A percentile compares a stretch with the other conserved stretches of the same genome.
These are phyloP conservation scores for Kalaharituber pfeilii DNA, from an alignment of 2,329 filamentous ascomycete species.

Conservation along the genomic window DNA sequence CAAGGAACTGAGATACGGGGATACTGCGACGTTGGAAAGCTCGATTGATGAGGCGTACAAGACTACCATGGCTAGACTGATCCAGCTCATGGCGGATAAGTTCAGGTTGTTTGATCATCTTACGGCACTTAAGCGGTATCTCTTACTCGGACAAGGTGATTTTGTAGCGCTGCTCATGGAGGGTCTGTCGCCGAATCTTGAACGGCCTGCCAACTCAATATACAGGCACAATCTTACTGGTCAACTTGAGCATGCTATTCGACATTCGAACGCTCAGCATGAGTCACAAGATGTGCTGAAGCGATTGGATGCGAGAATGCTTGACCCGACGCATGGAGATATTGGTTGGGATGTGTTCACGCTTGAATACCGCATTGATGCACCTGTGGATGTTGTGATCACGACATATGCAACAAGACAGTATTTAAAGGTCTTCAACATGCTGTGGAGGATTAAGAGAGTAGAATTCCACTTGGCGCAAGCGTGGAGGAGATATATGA, in stretches of 20 bases:
- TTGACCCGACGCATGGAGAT: conserved; percentile 87
- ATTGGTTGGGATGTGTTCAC: conserved; percentile 99
- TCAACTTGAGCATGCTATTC: conserved; percentile 93
- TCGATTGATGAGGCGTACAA: conserved; percentile 97
- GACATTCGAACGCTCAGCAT: conserved; percentile 91
- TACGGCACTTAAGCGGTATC: conserved; percentile 79
- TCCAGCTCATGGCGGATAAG: conserved; percentile 83
- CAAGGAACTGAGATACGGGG: conserved; percentile 79
- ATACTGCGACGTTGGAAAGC: conserved; percentile 74
- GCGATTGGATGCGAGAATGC: conserved; percentile 89
- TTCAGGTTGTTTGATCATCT: conserved; percentile 91
- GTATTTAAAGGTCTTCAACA: conserved; percentile 98
- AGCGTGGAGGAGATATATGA: conserved; percentile 92
- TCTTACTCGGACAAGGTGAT: conserved; percentile 85
- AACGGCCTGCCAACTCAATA: conserved; percentile 87
- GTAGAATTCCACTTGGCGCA: conserved; percentile 86
- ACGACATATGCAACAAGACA: conserved; percentile 90
- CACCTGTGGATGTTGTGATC: conserved; percentile 89
- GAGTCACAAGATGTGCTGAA: conserved; percentile 82
- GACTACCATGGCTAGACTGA: conserved; percentile 88
- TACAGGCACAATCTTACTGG: conserved; percentile 93
- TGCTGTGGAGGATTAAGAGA: conserved; percentile 93
- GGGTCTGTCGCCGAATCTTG: conserved; percentile 77
- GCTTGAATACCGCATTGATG: conserved; percentile 93
- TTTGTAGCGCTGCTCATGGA: conserved; percentile 97